These are phyloP conservation scores for Acacia acuminata DNA, from an alignment of 306 rosid genomes.

Conservation along the genomic window DNA sequence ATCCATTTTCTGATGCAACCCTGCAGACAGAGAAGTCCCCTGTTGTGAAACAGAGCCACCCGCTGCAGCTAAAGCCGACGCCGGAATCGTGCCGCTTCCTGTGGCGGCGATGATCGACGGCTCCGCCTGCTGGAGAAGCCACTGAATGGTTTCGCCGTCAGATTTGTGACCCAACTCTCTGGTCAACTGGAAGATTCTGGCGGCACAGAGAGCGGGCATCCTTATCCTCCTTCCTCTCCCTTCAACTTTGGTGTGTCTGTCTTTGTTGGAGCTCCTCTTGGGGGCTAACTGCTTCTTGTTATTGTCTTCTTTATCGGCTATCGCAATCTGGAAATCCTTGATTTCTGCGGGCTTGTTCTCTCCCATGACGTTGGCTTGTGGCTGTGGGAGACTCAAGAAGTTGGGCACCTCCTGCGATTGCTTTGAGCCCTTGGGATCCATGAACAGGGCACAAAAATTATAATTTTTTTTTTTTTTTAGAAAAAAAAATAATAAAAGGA, in stretches of 20 bases:
- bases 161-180: conserved; percentile 96
- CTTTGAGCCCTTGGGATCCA: conserved; percentile 98
- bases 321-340: conserved; percentile 78
- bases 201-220: conserved; percentile 97
- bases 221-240: conserved; percentile 94
- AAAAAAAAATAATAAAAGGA: conserved; percentile 8
- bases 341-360: conserved; percentile 71
- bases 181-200: conserved; percentile 89
- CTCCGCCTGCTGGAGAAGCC: conserved; percentile 94
- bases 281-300: conserved; percentile 81
- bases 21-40: conserved; percentile 65
- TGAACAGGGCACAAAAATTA: conserved; percentile 45
- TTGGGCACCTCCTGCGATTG: conserved; percentile 49
- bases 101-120: conserved; percentile 90
- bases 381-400: conserved; percentile 13
- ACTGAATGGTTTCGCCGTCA: conserved; percentile 97
- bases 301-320: conserved; percentile 66
- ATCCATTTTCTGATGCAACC: conserved; percentile 68
- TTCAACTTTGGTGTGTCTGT: conserved; percentile 93
- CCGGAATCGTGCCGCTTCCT: conserved; percentile 89
- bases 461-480: background rate
- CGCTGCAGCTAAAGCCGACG: conserved; percentile 78
- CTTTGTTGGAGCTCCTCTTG: conserved; percentile 89
- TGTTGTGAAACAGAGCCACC: conserved; percentile 68
- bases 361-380: conserved; percentile 49